phyloP scores from a whole-genome alignment of 495 filamentous ascomycete species.

The Elasticomyces elasticus region DNA sequence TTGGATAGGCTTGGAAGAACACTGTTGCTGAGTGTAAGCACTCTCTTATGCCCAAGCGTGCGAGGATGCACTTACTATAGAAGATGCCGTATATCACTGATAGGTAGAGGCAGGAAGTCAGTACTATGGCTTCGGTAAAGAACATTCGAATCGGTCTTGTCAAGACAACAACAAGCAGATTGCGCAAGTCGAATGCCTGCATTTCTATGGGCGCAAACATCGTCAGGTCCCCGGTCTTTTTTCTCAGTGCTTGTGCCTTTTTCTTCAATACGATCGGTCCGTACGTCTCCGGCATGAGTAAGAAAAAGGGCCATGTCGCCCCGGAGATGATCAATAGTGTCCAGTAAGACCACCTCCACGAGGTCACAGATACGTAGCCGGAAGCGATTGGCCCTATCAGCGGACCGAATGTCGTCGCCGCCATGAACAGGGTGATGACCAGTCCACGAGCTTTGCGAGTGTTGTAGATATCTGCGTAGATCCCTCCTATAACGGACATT shows the following conservation, averaged over 20 bases:
- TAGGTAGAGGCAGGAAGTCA: conserved; percentile 57
- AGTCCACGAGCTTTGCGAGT: conserved; percentile 52
- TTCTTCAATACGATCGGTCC: conserved; percentile 47
- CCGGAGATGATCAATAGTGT: conserved; percentile 39
- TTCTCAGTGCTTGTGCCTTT: conserved; percentile 44
- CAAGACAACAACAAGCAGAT: conserved; percentile 34
- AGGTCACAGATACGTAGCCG: conserved; percentile 25
- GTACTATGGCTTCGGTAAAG: conserved; percentile 51
- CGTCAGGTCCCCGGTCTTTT: conserved; percentile 31
- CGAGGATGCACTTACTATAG: conserved; percentile 35
- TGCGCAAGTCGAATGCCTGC: conserved; percentile 30
- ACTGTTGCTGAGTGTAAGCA: conserved; percentile 1
- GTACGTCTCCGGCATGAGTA: conserved; percentile 47
- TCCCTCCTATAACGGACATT: conserved; percentile 59
- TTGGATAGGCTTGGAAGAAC: conserved; percentile 27
- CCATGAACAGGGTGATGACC: conserved; percentile 64
- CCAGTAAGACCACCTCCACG: conserved; percentile 50
- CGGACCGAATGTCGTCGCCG: conserved; percentile 40
- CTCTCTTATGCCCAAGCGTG: conserved; percentile 10
- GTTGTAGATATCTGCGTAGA: conserved; percentile 63
- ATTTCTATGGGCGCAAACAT: conserved; percentile 38
- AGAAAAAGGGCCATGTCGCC: conserved; percentile 30
- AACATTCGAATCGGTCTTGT: conserved; percentile 47
- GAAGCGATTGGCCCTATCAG: conserved; percentile 32
- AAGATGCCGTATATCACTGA: conserved; percentile 63